phyloP scores from a whole-genome alignment of 2,329 filamentous ascomycete species.

The Pseudocercospora eumusae region DNA sequence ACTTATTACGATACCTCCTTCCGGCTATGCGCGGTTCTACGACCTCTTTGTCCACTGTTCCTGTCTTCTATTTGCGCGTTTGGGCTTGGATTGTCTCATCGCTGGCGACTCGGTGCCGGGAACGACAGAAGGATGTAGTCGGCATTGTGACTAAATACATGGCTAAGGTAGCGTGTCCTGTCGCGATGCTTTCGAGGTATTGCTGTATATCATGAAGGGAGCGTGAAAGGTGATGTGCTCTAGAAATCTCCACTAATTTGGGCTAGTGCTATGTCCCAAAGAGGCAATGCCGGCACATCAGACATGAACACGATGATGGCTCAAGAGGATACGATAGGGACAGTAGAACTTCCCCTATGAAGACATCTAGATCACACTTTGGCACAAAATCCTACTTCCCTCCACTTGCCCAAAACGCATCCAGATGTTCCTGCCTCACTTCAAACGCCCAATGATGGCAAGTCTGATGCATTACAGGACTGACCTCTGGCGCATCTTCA shows the following conservation, averaged over 20 bases:
- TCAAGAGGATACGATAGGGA: neutral
- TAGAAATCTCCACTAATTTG: neutral
- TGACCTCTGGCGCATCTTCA: constrained; percentile 49
- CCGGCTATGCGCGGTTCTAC: neutral
- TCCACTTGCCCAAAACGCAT: constrained; percentile 48
- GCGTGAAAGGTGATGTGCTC: neutral
- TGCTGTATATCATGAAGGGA: neutral
- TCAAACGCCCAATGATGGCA: constrained; percentile 60
- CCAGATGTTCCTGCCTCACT: constrained; percentile 53
- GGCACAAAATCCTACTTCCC: constrained; percentile 20
- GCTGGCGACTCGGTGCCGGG: neutral
- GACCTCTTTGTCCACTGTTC: neutral
- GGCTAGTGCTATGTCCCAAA: neutral
- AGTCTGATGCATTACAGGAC: constrained; percentile 59
- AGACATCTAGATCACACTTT: too few species aligned
- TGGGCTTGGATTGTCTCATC: neutral
- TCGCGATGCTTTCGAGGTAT: neutral
- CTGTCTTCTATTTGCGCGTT: neutral
- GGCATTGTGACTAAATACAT: neutral
- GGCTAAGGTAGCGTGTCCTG: neutral
- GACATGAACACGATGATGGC: neutral
- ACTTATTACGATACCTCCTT: neutral
- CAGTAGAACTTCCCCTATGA: too few species aligned
- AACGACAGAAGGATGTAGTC: neutral
- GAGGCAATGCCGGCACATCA: neutral